These are phyloP conservation scores for Penicillium palitans DNA, from an alignment of 2,329 filamentous ascomycete species.

Conservation along the genomic window DNA sequence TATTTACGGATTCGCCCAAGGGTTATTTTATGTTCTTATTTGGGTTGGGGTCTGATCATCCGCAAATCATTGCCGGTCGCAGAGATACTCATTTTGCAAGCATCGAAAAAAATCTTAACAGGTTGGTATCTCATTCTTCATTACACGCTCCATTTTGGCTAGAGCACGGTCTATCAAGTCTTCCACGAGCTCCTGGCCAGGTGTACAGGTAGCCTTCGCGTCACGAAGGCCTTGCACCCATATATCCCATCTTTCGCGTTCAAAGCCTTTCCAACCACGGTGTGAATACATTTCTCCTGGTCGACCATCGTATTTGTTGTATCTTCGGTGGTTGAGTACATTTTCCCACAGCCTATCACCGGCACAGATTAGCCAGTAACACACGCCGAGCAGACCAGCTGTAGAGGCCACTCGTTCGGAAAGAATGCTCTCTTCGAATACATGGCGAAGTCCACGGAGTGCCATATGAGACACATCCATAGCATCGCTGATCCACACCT, in stretches of 20 bases:
- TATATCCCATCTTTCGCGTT: conserved; percentile 6
- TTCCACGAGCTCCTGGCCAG: not conserved
- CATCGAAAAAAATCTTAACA: not conserved
- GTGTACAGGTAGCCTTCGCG: not conserved
- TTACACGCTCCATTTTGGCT: conserved; percentile 1
- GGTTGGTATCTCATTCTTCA: not conserved
- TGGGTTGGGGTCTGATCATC: not conserved
- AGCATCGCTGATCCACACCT: conserved; percentile 2
- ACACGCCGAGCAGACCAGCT: conserved; percentile 2
- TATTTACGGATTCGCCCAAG: not conserved
- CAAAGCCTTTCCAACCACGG: conserved; percentile 4
- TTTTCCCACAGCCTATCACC: conserved; percentile 8
- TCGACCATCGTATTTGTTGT: conserved; percentile 9
- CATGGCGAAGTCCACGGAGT: conserved; percentile 1
- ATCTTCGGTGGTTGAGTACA: conserved; percentile 1
- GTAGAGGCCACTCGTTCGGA: not conserved
- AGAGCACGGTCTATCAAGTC: conserved; percentile 4
- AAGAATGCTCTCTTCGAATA: conserved; percentile 3
- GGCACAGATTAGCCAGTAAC: conserved; percentile 8
- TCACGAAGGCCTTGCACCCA: conserved; percentile 4
- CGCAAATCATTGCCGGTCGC: not conserved
- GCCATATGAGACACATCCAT: conserved; percentile 4
- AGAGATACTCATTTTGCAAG: not conserved
- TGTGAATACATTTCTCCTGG: not conserved
- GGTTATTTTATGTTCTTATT: not conserved